Base-by-base conservation (phyloP, 768 basidiomycete genomes). In the Dioszegia crocea region DNA sequence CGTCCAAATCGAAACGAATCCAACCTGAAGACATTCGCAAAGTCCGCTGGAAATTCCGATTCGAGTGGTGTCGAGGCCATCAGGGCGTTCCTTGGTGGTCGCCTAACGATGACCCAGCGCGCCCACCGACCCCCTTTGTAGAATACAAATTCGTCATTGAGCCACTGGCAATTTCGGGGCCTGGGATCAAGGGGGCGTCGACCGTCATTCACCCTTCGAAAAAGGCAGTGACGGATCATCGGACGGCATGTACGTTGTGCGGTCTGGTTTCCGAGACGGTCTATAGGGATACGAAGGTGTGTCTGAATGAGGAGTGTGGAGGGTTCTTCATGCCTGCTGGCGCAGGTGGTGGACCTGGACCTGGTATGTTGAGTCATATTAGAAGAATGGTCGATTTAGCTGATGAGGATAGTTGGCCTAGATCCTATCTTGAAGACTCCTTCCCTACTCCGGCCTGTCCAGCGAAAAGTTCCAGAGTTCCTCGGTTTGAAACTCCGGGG, bases 11-110 rank as follows among this genome's bases (percentile, higher is more conserved):
- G 39, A 10, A 49, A 44, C 31, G 57, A 12, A 17, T 53, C 3
- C 12, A 19, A 5, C 51, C 51, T 2, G n/a, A 39, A 9, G 17
- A 40, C 12, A 63, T 48, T 16, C 26, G 19, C 14, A 39, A 24
- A 5, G 63, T 75, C 6, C 59, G 64, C 10, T 75, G 73, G 73
- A 66, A 67, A 59, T 75, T 72, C 55, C 57, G 71, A 21, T 68
- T 75, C 54, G 67, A 75, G 21, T 70, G 64, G 63, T 70, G 68
- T 56, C 27, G 47, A 2, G 57, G 49, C 12, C 1, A 11, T 8
- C 56, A 62, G 24, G 30, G 56, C 16, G 30, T 45, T 29, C 63
- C 63, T 9, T 67, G 68, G 68, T 70, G 68, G 67, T 30, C 44
- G 14, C 38, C 51, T 11, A 26, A 19, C 24, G 51, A 53, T 29